phyloP scores from a whole-genome alignment of 179 eudicot genomes.

The Nepenthes alata region DNA sequence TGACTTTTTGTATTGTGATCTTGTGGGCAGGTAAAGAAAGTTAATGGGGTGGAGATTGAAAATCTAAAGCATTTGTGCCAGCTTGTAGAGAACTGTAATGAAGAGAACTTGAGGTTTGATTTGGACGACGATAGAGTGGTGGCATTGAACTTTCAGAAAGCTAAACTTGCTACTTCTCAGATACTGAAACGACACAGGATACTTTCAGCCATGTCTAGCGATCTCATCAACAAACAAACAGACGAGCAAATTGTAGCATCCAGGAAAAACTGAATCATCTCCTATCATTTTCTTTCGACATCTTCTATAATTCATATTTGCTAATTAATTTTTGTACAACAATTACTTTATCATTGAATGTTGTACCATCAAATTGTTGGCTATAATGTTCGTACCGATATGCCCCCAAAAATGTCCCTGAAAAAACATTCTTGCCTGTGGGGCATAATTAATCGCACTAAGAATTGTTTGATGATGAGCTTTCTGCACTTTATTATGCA shows the following conservation, averaged over 20 bases:
- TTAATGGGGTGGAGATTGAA: constrained; percentile 59
- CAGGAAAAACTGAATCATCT: constrained; percentile 23
- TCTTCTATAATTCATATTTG: too few relatives aligned
- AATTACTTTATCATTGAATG: neutral
- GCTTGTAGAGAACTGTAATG: constrained; percentile 60
- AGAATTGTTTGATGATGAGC: too few relatives aligned
- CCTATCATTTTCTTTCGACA: too few relatives aligned
- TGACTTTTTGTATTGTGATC: too few relatives aligned
- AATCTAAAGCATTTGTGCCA: constrained; percentile 62
- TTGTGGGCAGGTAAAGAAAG: constrained; percentile 64
- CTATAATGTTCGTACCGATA: too few relatives aligned
- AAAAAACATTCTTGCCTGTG: too few relatives aligned
- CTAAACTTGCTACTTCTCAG: constrained; percentile 70
- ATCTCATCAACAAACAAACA: constrained; percentile 32
- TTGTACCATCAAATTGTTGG: too few relatives aligned
- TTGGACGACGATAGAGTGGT: constrained; percentile 85
- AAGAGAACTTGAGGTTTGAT: constrained; percentile 64
- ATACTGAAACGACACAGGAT: constrained; percentile 81
- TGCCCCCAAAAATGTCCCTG: too few relatives aligned
- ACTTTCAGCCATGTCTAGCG: constrained; percentile 55
- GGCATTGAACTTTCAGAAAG: constrained; percentile 52
- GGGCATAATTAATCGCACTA: too few relatives aligned
- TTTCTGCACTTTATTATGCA: too few relatives aligned
- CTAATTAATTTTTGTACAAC: neutral
- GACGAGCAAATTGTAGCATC: constrained; percentile 24